Percentiles rank a stretch among this genome's conserved stretches.
Conservation (phyloP, 768 basidiomycete genomes). For the Candolleomyces aberdarensis region DNA sequence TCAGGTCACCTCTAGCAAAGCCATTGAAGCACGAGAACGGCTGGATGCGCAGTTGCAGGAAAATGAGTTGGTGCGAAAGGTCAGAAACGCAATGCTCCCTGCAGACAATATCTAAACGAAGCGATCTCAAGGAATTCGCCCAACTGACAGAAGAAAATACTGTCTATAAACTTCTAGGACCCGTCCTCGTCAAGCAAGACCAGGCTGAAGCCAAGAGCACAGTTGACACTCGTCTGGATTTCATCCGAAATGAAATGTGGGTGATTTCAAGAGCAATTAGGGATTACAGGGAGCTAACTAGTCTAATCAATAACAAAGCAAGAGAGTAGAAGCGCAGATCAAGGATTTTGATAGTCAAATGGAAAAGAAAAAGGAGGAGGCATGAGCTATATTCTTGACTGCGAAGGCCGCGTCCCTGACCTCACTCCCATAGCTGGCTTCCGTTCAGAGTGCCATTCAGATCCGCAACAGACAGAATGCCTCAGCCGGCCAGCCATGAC, state of each 20-base stretch:
- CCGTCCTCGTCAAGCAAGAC: conserved; percentile 88
- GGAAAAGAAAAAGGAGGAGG: conserved; percentile 84
- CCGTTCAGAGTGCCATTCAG: conserved; percentile 60
- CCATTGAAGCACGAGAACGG: conserved; percentile 78
- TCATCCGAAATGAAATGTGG: conserved; percentile 86
- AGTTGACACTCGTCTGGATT: conserved; percentile 86
- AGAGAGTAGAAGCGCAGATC: conserved; percentile 78
- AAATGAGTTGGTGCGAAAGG: conserved; percentile 92
- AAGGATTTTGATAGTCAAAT: conserved; percentile 74
- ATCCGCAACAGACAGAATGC: conserved; percentile 7
- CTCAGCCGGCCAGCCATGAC: neutral
- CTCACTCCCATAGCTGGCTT: conserved; percentile 48
- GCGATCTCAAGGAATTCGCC: conserved; percentile 70
- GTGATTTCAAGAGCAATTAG: conserved; percentile 19
- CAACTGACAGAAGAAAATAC: conserved; percentile 69
- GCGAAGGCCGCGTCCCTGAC: neutral
- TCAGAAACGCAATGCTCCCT: conserved; percentile 17
- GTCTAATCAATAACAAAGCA: conserved; percentile 29
- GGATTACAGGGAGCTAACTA: conserved; percentile 2
- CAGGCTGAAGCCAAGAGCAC: conserved; percentile 81
- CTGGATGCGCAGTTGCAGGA: conserved; percentile 91
- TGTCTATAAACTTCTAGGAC: conserved; percentile 90
- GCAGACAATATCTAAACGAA: neutral
- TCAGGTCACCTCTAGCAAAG: conserved; percentile 66
- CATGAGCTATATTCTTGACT: conserved; percentile 23